A percentile compares a stretch with the other conserved stretches of the same genome.
Conservation (phyloP, 495 filamentous ascomycete genomes). For the Aspergillus funiculosus region DNA sequence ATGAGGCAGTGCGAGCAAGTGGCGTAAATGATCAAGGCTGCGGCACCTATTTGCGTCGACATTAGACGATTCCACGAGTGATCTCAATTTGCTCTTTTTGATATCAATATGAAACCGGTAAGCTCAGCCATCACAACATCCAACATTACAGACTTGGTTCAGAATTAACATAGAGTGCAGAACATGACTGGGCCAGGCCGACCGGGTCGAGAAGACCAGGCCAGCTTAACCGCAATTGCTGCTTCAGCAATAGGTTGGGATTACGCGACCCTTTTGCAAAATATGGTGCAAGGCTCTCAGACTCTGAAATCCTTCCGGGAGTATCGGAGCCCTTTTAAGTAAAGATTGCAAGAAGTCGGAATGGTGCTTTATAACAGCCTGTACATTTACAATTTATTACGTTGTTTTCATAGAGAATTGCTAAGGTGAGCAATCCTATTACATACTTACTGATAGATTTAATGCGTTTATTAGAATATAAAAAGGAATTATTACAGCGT, state of each 20-base stretch:
- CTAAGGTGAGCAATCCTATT: too few relatives aligned
- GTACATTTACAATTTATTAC: too few relatives aligned
- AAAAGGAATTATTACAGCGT: constrained; percentile 9
- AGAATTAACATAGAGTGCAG: constrained; percentile 5
- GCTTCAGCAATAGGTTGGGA: constrained; percentile 25
- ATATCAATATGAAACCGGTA: constrained; percentile 42
- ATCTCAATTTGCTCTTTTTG: constrained; percentile 34
- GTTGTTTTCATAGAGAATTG: too few relatives aligned
- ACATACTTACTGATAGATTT: too few relatives aligned
- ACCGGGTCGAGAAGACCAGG: constrained; percentile 29
- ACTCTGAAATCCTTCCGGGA: constrained; percentile 15
- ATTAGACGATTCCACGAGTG: constrained; percentile 24
- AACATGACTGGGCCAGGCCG: constrained; percentile 32
- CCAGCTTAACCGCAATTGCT: constrained; percentile 26
- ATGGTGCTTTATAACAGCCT: too few relatives aligned
- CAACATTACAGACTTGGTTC: neutral
- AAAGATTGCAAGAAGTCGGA: too few relatives aligned
- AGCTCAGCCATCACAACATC: constrained; percentile 9
- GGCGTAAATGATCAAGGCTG: constrained; percentile 26
- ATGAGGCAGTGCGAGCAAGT: constrained; percentile 29
- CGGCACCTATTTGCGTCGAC: constrained; percentile 34
- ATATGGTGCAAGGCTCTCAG: constrained; percentile 19
- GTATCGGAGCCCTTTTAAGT: constrained; percentile 19
- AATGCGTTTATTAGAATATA: too few relatives aligned
- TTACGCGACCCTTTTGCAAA: constrained; percentile 19